Conservation (phyloP, 495 filamentous ascomycete species). For the Lasiosphaeris hirsuta region DNA sequence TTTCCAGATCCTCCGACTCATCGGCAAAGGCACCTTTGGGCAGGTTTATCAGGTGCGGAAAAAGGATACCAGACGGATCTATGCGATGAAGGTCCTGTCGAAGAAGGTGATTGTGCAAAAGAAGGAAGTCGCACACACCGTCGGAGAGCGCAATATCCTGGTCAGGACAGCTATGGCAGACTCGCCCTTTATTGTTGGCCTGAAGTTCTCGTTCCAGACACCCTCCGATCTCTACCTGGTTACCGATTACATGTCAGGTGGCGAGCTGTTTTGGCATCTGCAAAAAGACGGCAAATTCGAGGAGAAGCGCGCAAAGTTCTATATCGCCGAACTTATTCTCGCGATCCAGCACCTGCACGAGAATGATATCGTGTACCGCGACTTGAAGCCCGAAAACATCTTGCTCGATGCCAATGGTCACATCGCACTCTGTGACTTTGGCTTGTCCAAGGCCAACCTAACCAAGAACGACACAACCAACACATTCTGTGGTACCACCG, state of each 20-base stretch:
- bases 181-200: slow-evolving; percentile 94
- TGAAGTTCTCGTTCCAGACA: slow-evolving; percentile 99
- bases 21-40: slow-evolving; percentile 98
- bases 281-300: slow-evolving; percentile 96
- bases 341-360: slow-evolving; percentile 93
- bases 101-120: slow-evolving; percentile 99
- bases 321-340: slow-evolving; percentile 95
- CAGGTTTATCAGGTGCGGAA: slow-evolving; percentile 99
- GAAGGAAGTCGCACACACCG: slow-evolving; percentile 96
- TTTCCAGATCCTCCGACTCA: slow-evolving; percentile 91
- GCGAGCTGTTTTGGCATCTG: slow-evolving; percentile 97
- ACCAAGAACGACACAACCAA: slow-evolving; percentile 96
- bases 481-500: slow-evolving; percentile 97
- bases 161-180: slow-evolving; percentile 94
- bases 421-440: slow-evolving; percentile 93
- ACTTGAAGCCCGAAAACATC: slow-evolving; percentile 97
- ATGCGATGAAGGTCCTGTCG: slow-evolving; percentile 97
- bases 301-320: slow-evolving; percentile 94
- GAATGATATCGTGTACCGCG: slow-evolving; percentile 96
- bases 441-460: slow-evolving; percentile 93
- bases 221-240: slow-evolving; percentile 95
- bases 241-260: slow-evolving; percentile 99
- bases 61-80: slow-evolving; percentile 92
- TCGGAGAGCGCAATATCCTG: slow-evolving; percentile 95
- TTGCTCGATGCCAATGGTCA: slow-evolving; percentile 90